phyloP scores from a whole-genome alignment of 2,329 filamentous ascomycete species.

The Monilinia vaccinii-corymbosi region DNA sequence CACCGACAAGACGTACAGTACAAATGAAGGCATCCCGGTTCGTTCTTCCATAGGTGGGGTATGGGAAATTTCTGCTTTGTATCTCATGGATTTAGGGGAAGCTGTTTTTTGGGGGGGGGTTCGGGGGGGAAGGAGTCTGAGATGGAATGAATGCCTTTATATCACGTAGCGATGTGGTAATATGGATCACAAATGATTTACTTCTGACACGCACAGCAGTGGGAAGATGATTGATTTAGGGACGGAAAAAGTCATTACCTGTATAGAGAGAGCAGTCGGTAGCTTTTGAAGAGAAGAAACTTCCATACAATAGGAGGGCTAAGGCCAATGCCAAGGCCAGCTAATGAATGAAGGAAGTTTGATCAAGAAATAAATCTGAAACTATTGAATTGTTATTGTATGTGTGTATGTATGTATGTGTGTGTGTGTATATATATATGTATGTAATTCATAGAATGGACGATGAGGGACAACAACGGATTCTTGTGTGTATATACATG shows the following conservation, averaged over 20 bases:
- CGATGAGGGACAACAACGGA: too few relatives aligned
- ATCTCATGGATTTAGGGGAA: conserved; percentile 12
- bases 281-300: background rate
- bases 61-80: conserved; percentile 12
- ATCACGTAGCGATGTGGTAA: conserved; percentile 13
- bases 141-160: conserved; percentile 7
- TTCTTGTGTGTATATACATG: too few relatives aligned
- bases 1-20: conserved; percentile 38
- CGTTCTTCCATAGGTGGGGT: background rate
- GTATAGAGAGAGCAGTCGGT: background rate
- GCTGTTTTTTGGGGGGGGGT: too few relatives aligned
- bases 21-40: conserved; percentile 19
- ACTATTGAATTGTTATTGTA: too few relatives aligned
- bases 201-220: background rate
- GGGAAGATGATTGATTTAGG: conserved; percentile 7
- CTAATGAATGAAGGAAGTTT: conserved; percentile 13
- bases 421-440: too few relatives aligned
- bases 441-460: too few relatives aligned
- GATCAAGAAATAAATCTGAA: background rate
- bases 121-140: conserved; percentile 7
- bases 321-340: conserved; percentile 4
- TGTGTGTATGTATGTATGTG: too few relatives aligned
- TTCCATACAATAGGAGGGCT: conserved; percentile 9
- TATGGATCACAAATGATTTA: conserved; percentile 7
- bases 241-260: conserved; percentile 1